phyloP scores from a whole-genome alignment of 2,329 filamentous ascomycete species.

The Corinectria fuckeliana region DNA sequence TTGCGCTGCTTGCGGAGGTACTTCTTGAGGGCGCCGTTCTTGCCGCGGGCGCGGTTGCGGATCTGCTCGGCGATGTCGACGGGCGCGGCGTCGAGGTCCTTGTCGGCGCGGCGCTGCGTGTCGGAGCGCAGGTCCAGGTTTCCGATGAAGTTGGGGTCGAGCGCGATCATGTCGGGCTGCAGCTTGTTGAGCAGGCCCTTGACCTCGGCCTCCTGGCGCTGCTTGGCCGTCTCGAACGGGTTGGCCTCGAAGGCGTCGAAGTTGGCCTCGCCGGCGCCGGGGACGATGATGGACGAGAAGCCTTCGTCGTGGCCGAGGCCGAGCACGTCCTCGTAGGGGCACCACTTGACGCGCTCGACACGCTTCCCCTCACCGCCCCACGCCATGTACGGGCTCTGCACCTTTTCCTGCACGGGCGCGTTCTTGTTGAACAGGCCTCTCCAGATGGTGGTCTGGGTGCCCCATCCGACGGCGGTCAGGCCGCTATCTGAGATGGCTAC shows the following conservation, averaged over 20 bases:
- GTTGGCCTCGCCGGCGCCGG: slow-evolving; percentile 96
- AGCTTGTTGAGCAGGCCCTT: slow-evolving; percentile 91
- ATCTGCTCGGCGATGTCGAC: slow-evolving; percentile 65
- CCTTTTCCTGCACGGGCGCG: slow-evolving; percentile 73
- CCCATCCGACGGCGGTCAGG: slow-evolving; percentile 88
- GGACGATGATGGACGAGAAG: slow-evolving; percentile 88
- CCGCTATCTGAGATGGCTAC: slow-evolving; percentile 89
- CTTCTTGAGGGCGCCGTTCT: slow-evolving; percentile 87
- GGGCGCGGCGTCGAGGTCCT: slow-evolving; percentile 76
- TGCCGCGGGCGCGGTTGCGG: slow-evolving; percentile 81
- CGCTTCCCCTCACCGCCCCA: slow-evolving; percentile 87
- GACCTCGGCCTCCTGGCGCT: slow-evolving; percentile 92
- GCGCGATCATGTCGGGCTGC: slow-evolving; percentile 93
- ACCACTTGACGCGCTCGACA: slow-evolving; percentile 86
- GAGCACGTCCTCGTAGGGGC: slow-evolving; percentile 92
- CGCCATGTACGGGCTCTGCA: slow-evolving; percentile 88
- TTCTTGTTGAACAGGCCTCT: slow-evolving; percentile 84
- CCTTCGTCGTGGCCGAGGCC: slow-evolving; percentile 84
- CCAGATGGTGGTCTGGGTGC: slow-evolving; percentile 89
- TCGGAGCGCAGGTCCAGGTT: slow-evolving; percentile 83
- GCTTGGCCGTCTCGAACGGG: slow-evolving; percentile 91
- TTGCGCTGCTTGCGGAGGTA: slow-evolving; percentile 90
- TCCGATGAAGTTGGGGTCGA: slow-evolving; percentile 92
- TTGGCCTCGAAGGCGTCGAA: slow-evolving; percentile 93
- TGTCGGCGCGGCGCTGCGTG: slow-evolving; percentile 77